Evolutionary conservation across 148 eudicot genomes (phyloP).

Genomic region (Drosera capensis): DNA sequence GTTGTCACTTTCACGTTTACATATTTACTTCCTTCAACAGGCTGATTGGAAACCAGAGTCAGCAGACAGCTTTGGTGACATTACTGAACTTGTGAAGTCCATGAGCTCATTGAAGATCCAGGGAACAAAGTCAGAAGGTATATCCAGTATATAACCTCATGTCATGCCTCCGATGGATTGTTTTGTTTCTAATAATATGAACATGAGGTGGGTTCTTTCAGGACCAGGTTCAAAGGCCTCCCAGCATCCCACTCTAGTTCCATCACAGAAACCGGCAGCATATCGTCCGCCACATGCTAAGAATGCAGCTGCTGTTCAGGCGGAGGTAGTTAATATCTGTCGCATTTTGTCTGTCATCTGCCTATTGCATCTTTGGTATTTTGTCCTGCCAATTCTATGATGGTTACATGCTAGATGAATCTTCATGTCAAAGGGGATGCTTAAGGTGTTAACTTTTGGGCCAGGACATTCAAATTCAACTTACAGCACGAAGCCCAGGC

Average conservation of each 20-base stretch:
- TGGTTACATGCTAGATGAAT: no score
- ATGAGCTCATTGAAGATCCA: constrained; percentile 55
- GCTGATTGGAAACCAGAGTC: constrained; percentile 97
- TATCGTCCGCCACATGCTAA: constrained; percentile 95
- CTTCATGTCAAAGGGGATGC: no score
- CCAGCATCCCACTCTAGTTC: constrained; percentile 32
- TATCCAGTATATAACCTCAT: constrained; percentile 5
- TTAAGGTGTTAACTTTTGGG: no score
- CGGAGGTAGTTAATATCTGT: constrained; percentile 38
- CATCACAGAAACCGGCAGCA: constrained; percentile 69
- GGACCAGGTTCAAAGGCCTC: constrained; percentile 60
- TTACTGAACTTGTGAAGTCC: constrained; percentile 56
- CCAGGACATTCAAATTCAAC: no score
- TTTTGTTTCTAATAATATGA: constrained; percentile 1
- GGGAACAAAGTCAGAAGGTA: constrained; percentile 57
- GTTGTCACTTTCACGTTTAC: neutral
- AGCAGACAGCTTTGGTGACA: constrained; percentile 62
- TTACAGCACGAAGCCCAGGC: no score
- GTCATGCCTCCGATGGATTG: constrained; percentile 1
- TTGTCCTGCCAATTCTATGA: neutral
- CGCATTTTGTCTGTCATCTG: no score
- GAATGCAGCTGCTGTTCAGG: constrained; percentile 69
- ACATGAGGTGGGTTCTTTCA: constrained; percentile 11
- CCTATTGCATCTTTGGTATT: neutral
- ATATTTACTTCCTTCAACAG: constrained; percentile 24